Conservation (phyloP, 176 grass and related monocot species). For the Aechmea fasciata region DNA sequence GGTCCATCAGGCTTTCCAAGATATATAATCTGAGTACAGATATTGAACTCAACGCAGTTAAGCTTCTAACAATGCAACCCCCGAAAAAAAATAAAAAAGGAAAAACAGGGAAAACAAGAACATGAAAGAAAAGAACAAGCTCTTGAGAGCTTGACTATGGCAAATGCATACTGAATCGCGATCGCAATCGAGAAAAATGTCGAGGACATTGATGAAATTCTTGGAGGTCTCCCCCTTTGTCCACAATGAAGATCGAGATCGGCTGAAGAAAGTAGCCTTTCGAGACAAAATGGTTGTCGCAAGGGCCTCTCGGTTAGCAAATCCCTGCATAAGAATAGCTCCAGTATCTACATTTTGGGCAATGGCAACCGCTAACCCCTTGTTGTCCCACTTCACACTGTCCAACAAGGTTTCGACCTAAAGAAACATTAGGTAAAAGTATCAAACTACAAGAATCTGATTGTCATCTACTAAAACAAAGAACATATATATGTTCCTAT, state of each 20-base stretch:
- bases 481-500: too few species aligned
- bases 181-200: constrained; percentile 85
- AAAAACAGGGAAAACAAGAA: too few species aligned
- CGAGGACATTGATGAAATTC: constrained; percentile 93
- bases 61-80: constrained; percentile 4
- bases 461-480: too few species aligned
- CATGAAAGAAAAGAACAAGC: too few species aligned
- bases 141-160: neutral
- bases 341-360: constrained; percentile 86
- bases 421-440: neutral
- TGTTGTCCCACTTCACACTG: constrained; percentile 77
- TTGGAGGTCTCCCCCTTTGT: constrained; percentile 93
- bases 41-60: constrained; percentile 1
- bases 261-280: constrained; percentile 91
- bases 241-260: constrained; percentile 73
- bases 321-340: constrained; percentile 92
- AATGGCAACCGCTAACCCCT: constrained; percentile 86
- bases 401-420: constrained; percentile 58
- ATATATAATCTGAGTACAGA: constrained; percentile 76
- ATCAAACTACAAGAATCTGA: too few species aligned
- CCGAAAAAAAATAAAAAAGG: neutral
- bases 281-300: constrained; percentile 52
- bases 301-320: constrained; percentile 75
- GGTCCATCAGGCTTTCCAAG: constrained; percentile 90
- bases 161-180: constrained; percentile 75